Evolutionary conservation across 2,329 filamentous ascomycete genomes (phyloP), one percentile per base, ranked within the genome.

Genomic region (Paecilomyces variotii): DNA sequence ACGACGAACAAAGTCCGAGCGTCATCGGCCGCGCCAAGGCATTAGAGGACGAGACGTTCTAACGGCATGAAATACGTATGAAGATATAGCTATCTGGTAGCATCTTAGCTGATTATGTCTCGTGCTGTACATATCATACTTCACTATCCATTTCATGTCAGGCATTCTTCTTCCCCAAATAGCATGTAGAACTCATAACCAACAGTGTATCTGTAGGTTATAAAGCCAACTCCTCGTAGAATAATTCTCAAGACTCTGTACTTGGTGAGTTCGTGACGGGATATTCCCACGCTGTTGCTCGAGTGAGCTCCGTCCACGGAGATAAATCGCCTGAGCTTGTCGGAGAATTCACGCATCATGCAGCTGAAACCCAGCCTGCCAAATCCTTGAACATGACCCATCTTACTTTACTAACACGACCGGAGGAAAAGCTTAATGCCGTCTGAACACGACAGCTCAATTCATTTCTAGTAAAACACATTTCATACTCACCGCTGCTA

Each of bases 41-140:
- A 28, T 61, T 78, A 32, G 78, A 80, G 55, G 77, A 80, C 61
- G 78, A 80, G 59, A 79, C 74, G 0, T 80, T 80, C 59, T 80
- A 66, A 65, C 80, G 66, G 65, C 51, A 25, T 27, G 11, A 52
- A 39, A 19, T n/a, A 12, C 39, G 4, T 24, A 19, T 24, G 19
- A 19, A 9, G 39, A 14, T 32, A 14, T 32, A 45, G 39, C 39
- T 6, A 45, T 45, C 19, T 45, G 19, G 39, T 2, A 7, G 30
- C 4, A 9, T 32, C 7, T 32, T 45, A 45, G 39, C 7, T 11
- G 9, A 9, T 45, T 9, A 45, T 19, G n/a, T 19, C 39, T 6
- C 19, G 7, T 45, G n/a, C n/a, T 19, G 39, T 45, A 45, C 5
- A 45, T 45, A 45, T 45, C 39, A 45, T 9, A 14, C 7, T 19